phyloP scores from a whole-genome alignment of 306 rosid genomes.

The Lablab purpureus region DNA sequence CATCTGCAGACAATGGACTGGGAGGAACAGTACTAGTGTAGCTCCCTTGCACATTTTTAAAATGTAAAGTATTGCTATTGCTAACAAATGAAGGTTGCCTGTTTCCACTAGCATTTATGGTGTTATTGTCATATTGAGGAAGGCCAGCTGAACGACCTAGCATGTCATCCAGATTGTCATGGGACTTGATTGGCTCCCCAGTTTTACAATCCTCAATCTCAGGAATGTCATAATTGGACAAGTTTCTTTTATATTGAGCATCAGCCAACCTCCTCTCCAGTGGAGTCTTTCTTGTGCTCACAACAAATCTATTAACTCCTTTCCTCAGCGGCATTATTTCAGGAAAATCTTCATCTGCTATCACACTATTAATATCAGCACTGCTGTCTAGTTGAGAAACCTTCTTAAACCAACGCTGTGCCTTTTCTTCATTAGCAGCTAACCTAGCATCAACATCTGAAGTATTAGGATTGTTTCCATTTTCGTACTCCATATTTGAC shows the following conservation, averaged over 20 bases:
- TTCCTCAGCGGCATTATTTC: conserved; percentile 97
- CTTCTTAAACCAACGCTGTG: conserved; percentile 89
- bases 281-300: conserved; percentile 90
- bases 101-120: conserved; percentile 34
- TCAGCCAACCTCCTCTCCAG: conserved; percentile 77
- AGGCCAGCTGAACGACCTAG: conserved; percentile 40
- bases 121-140: conserved; percentile 49
- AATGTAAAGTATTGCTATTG: conserved; percentile 43
- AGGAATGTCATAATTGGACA: conserved; percentile 54
- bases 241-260: conserved; percentile 63
- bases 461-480: conserved; percentile 46
- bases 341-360: conserved; percentile 87
- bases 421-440: conserved; percentile 94
- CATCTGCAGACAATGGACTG: conserved; percentile 66
- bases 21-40: conserved; percentile 60
- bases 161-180: conserved; percentile 53
- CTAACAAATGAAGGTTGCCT: conserved; percentile 38
- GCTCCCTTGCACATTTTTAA: conserved; percentile 44
- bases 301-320: conserved; percentile 94
- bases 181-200: conserved; percentile 38
- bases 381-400: conserved; percentile 79
- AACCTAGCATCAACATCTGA: conserved; percentile 62
- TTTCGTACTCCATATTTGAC: conserved; percentile 52
- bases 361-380: conserved; percentile 63
- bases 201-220: conserved; percentile 44